Conservation (phyloP, 108 stramenopile genomes). For the Pseudonitzschia pungens region DNA sequence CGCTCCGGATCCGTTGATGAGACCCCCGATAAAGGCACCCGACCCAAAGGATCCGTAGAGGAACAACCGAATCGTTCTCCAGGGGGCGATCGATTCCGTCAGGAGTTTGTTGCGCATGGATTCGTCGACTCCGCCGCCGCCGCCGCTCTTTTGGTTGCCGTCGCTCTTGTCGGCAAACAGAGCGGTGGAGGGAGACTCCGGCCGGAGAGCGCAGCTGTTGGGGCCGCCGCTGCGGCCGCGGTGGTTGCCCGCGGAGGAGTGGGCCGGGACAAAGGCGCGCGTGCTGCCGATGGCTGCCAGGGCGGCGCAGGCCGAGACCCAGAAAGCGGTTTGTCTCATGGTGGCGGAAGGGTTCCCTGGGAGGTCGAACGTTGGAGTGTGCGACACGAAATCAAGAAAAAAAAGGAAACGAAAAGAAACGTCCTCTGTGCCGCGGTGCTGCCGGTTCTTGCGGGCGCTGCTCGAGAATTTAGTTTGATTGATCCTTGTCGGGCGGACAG, state of each 20-base stretch:
- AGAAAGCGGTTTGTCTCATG: background rate
- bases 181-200: background rate
- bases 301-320: background rate
- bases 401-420: too few relatives aligned
- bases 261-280: background rate
- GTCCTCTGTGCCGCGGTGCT: too few relatives aligned
- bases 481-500: too few relatives aligned
- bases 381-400: too few relatives aligned
- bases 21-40: slow-evolving; percentile 72
- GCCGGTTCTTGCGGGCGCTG: too few relatives aligned
- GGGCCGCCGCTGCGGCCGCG: background rate
- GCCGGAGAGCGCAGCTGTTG: background rate
- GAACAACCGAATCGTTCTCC: slow-evolving; percentile 77
- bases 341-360: background rate
- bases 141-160: slow-evolving; percentile 35
- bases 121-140: slow-evolving; percentile 33
- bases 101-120: slow-evolving; percentile 54
- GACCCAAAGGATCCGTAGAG: slow-evolving; percentile 65
- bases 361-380: too few relatives aligned
- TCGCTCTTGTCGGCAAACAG: background rate
- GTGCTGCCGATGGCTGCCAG: slow-evolving; percentile 1
- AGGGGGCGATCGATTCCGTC: slow-evolving; percentile 79
- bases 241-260: background rate
- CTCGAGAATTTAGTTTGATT: too few relatives aligned
- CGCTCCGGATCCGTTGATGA: slow-evolving; percentile 63